Percentiles rank a stretch among this genome's conserved stretches.
phyloP scores from a whole-genome alignment of 352 stramenopile species.

The Phytopythium helicoides region DNA sequence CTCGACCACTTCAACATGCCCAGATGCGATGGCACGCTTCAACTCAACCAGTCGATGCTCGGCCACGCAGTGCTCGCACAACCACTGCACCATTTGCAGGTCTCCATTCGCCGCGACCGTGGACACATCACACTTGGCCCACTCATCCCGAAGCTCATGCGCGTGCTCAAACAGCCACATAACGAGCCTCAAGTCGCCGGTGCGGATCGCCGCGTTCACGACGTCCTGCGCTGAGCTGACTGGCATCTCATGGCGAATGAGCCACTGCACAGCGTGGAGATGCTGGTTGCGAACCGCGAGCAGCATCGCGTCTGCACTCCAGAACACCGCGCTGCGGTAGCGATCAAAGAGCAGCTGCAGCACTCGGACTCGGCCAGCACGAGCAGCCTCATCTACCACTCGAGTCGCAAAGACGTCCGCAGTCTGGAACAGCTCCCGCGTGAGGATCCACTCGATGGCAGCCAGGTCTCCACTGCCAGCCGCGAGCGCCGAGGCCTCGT shows the following conservation, averaged over 20 bases:
- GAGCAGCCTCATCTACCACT: constrained; percentile 11
- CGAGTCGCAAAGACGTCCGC: constrained; percentile 7
- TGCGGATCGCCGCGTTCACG: constrained; percentile 2
- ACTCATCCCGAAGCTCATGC: constrained; percentile 10
- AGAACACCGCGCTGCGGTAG: constrained; percentile 12
- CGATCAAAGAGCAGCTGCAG: constrained; percentile 16
- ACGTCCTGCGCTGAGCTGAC: not conserved
- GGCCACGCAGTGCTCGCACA: constrained; percentile 18
- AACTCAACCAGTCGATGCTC: constrained; percentile 16
- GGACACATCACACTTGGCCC: constrained; percentile 12
- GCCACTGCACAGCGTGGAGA: constrained; percentile 1
- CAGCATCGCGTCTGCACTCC: constrained; percentile 21
- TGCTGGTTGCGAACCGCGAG: not conserved
- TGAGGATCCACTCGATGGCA: constrained; percentile 21
- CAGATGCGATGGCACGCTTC: constrained; percentile 10
- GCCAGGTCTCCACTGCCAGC: constrained; percentile 12
- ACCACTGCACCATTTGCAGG: constrained; percentile 25
- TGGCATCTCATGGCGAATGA: not conserved
- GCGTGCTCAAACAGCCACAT: constrained; percentile 17
- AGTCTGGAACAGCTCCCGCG: constrained; percentile 3
- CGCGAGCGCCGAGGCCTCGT: constrained; percentile 16
- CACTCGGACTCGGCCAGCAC: constrained; percentile 9
- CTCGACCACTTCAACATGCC: constrained; percentile 18
- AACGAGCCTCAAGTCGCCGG: constrained; percentile 21
- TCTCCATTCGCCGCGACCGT: constrained; percentile 16